Percentiles rank a stretch among this genome's conserved stretches.
Evolutionary conservation across 2,329 filamentous ascomycete species (phyloP).

Genomic region (Cordyceps cicadae): DNA sequence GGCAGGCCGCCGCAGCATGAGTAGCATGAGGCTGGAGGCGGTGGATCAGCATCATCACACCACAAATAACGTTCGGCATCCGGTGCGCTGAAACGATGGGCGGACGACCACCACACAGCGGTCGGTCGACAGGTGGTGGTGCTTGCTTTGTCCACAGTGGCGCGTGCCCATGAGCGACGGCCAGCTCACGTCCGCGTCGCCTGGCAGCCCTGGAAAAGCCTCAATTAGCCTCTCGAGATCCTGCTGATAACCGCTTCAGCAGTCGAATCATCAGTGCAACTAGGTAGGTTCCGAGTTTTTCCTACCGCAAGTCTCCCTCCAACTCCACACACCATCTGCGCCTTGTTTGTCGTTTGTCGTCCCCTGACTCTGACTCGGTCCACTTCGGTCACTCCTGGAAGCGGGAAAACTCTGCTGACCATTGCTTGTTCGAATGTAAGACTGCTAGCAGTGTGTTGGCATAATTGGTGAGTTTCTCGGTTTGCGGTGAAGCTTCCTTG

Average conservation of each 20-base stretch:
- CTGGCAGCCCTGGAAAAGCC: neutral
- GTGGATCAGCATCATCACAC: slow-evolving; percentile 1
- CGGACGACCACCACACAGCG: neutral
- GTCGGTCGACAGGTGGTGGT: neutral
- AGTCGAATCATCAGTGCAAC: neutral
- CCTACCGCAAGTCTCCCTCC: neutral
- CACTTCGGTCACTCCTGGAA: slow-evolving; percentile 6
- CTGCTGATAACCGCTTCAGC: neutral
- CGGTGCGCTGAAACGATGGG: neutral
- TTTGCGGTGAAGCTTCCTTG: neutral
- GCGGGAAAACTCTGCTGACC: neutral
- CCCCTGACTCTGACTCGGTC: slow-evolving; percentile 6
- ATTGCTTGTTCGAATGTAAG: neutral
- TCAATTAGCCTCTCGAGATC: neutral
- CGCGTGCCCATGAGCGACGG: slow-evolving; percentile 1
- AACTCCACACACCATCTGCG: neutral
- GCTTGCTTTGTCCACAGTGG: neutral
- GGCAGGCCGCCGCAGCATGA: neutral
- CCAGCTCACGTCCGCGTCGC: neutral
- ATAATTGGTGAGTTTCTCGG: neutral
- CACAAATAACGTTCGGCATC: neutral
- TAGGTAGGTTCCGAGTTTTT: slow-evolving; percentile 1
- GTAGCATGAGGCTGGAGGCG: neutral
- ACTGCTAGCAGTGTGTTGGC: neutral
- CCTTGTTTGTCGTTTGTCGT: neutral